Evolutionary conservation across 495 filamentous ascomycete species (phyloP), one percentile per base, ranked within the genome.

Genomic region (Beverwykella pulmonaria): DNA sequence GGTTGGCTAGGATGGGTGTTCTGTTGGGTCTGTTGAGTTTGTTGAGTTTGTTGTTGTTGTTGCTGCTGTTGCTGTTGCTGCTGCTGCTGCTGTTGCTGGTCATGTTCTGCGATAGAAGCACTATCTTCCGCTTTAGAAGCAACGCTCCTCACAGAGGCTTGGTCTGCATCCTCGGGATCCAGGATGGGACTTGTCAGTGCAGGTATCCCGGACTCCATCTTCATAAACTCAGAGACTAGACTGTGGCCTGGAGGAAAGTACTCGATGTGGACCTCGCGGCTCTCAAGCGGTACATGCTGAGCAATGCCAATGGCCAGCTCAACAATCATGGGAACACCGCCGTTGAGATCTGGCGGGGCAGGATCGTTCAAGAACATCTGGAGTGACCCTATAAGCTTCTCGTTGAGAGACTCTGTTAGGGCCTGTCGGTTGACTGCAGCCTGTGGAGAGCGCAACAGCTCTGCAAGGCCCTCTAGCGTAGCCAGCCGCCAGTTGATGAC

Each of bases 401-500:
- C 84, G 1, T 89, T 88, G 4, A 92, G 82, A 63, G 81, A 80
- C 39, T 87, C 84, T 22, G 87, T 87, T 60, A 98, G 86, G 20
- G 84, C 79, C 4, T 79, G 73, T 22, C 88, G 87, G 71, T 90
- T 78, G 25, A 90, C 84, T 27, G 77, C 78, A 27, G 87, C 87
- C 39, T 88, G 82, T 0, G 83, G 80, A 20, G 87, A 84, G n/a
- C 82, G 80, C 2, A 98, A 82, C 36, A 82, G 74, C 59, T 91
- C 86, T 65, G 86, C 83, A 12, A 98, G 82, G n/a, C 93, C 94
- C 73, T 98, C 94, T 39, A 98, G 79, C 19, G 94, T 98, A 2
- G 94, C 86, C 69, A 97, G 87, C 44, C 95, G 88, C 94, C 94
- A 98, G 73, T 89, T 92, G 30, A 94, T 87, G 57, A 97, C 87